Conservation (phyloP, 805 yeast genomes). For the Brettanomyces naardenensis region DNA sequence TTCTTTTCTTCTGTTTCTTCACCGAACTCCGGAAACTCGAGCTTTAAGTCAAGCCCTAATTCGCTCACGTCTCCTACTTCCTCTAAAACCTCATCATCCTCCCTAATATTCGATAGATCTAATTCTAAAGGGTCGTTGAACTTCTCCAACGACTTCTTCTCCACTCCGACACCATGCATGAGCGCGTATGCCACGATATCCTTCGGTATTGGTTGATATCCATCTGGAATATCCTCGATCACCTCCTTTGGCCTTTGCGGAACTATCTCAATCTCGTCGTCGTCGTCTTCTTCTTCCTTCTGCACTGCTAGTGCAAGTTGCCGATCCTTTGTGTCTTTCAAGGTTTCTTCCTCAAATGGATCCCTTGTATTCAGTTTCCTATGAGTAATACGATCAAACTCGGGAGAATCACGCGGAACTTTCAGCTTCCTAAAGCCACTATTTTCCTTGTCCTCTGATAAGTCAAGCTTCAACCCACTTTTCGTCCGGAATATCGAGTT, state of each 20-base stretch:
- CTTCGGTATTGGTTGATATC: slow-evolving; percentile 36
- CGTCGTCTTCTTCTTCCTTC: slow-evolving; percentile 17
- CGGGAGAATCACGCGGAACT: slow-evolving; percentile 26
- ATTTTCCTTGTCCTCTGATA: slow-evolving; percentile 2
- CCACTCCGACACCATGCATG: neutral
- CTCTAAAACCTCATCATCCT: slow-evolving; percentile 1
- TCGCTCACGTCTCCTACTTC: slow-evolving; percentile 5
- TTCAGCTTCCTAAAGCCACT: slow-evolving; percentile 17
- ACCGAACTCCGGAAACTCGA: slow-evolving; percentile 21
- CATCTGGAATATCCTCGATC: slow-evolving; percentile 30
- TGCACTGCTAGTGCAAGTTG: slow-evolving; percentile 5
- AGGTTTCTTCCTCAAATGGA: neutral
- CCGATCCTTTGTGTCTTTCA: neutral
- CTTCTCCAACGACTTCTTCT: slow-evolving; percentile 3
- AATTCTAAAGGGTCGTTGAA: slow-evolving; percentile 20
- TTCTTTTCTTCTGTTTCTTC: slow-evolving; percentile 15
- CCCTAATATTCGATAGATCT: slow-evolving; percentile 12
- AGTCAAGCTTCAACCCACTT: neutral
- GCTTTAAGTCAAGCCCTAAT: slow-evolving; percentile 11
- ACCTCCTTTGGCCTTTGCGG: slow-evolving; percentile 25
- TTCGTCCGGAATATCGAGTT: neutral
- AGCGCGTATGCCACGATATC: slow-evolving; percentile 22
- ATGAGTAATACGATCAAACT: neutral
- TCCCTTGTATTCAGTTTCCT: neutral
- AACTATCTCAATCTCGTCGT: slow-evolving; percentile 40